phyloP scores from a whole-genome alignment of 768 basidiomycete species.

The Cystobasidium onofrii region DNA sequence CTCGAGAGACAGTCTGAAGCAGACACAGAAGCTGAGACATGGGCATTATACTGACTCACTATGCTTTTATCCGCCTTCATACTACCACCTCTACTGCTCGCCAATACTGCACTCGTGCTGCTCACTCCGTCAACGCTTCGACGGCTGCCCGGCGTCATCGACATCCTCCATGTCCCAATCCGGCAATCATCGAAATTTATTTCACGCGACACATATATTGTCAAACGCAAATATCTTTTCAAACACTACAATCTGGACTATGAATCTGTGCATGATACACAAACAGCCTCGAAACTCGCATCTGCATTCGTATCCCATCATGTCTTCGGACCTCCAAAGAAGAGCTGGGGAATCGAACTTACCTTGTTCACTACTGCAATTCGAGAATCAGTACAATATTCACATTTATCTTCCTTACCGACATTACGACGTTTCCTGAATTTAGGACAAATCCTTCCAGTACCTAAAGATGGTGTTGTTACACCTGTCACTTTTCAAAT shows the following conservation, averaged over 20 bases:
- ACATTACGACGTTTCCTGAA: constrained; percentile 61
- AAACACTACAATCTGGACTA: neutral
- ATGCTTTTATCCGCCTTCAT: too few species aligned
- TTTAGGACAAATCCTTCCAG: constrained; percentile 71
- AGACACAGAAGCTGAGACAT: too few species aligned
- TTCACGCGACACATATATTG: neutral
- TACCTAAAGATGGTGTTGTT: constrained; percentile 75
- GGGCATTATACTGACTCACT: too few species aligned
- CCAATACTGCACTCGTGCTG: neutral
- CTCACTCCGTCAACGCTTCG: neutral
- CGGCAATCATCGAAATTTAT: neutral
- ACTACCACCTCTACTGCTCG: too few species aligned
- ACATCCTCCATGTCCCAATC: neutral
- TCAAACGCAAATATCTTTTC: too few species aligned
- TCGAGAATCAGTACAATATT: constrained; percentile 72
- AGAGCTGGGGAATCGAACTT: constrained; percentile 92
- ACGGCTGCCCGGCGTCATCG: neutral
- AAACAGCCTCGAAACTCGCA: constrained; percentile 51
- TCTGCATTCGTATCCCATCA: constrained; percentile 68
- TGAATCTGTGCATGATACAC: neutral
- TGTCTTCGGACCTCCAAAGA: constrained; percentile 75
- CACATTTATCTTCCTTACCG: constrained; percentile 73
- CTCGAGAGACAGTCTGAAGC: too few species aligned
- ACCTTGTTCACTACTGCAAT: constrained; percentile 65
- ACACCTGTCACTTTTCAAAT: constrained; percentile 90